Base-by-base conservation (phyloP, 345 rosid species). In the Noccaea caerulescens region DNA sequence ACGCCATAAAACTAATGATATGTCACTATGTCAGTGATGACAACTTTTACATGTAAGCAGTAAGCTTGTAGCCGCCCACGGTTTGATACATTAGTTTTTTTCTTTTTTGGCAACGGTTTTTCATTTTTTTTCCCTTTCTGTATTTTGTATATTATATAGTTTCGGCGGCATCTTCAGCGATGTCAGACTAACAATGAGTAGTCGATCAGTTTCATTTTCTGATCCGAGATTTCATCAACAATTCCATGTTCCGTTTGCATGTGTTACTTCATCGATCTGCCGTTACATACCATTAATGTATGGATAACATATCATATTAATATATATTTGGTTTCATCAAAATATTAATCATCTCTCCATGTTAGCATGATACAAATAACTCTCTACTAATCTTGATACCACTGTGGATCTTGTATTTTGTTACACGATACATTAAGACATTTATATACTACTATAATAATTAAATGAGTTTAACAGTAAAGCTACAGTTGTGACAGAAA, bases 141-240 rank as follows among this genome's bases (percentile, higher is more conserved):
- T 46, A 16, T 32, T 63, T 63, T 37, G 37, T 65, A 23, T 50
- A 23, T 20, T 50, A 20, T 65, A 53, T 50, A 65, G 58, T 50
- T 38, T 49, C n/a, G 36, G 36, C 23, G 6, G 42, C 33, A 47
- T 34, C 16, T 34, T 64, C 36, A 46, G 10, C 18, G 32, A 63
- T 45, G 67, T 62, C 52, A 44, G 67, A 25, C 57, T 51, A 18
- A 39, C 37, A 36, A 20, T 66, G 59, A 66, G 45, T 66, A 20
- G 50, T 30, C 16, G 39, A 23, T 42, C 42, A 42, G 61, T 46
- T 55, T 54, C 42, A 32, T 43, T 68, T 54, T 64, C 34, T 64
- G 57, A 64, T 64, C 57, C 53, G 43, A 47, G 20, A 68, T 68
- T 56, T 56, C 60, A 44, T 18, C 51, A 54, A 53, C 39, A 20